These are phyloP conservation scores for Coemansia sp. DNA, from an alignment of 192 early-diverging fungal genomes.

Conservation along the genomic window DNA sequence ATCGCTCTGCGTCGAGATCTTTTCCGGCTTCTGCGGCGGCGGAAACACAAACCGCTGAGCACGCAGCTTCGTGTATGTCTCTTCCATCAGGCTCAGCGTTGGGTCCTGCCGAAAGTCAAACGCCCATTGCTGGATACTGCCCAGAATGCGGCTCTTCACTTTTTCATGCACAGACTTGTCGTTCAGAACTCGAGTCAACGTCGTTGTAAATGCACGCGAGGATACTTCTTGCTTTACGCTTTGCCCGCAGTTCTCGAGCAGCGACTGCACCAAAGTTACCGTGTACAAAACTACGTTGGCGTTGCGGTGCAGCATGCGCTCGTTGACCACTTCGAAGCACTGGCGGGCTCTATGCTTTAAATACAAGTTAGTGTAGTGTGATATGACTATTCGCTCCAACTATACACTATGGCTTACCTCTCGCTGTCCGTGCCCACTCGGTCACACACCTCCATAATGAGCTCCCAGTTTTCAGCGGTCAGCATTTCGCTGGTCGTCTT, in stretches of 20 bases:
- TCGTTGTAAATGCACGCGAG: slow-evolving; percentile 80
- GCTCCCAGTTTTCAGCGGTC: slow-evolving; percentile 91
- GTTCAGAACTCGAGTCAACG: slow-evolving; percentile 71
- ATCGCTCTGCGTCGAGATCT: slow-evolving; percentile 65
- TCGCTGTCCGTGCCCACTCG: slow-evolving; percentile 56
- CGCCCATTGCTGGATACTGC: slow-evolving; percentile 89
- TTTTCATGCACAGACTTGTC: slow-evolving; percentile 77
- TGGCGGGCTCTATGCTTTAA: slow-evolving; percentile 50
- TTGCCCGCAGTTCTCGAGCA: slow-evolving; percentile 88
- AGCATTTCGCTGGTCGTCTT: slow-evolving; percentile 91
- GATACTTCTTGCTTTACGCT: slow-evolving; percentile 80
- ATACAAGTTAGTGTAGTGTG: too few species aligned
- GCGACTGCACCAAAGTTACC: slow-evolving; percentile 75
- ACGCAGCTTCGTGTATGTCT: slow-evolving; percentile 60
- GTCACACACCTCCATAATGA: slow-evolving; percentile 74
- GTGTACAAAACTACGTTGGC: slow-evolving; percentile 77
- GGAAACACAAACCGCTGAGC: slow-evolving; percentile 63
- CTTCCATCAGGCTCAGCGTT: slow-evolving; percentile 76
- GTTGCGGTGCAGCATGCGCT: slow-evolving; percentile 73
- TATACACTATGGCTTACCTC: slow-evolving; percentile 15
- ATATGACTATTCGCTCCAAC: too few species aligned
- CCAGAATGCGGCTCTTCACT: slow-evolving; percentile 77
- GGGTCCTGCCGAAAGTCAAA: slow-evolving; percentile 80
- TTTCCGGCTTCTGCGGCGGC: slow-evolving; percentile 79
- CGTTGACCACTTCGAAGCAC: slow-evolving; percentile 69